phyloP scores from a whole-genome alignment of 305 asterid genomes.

The Solanum hybrid region DNA sequence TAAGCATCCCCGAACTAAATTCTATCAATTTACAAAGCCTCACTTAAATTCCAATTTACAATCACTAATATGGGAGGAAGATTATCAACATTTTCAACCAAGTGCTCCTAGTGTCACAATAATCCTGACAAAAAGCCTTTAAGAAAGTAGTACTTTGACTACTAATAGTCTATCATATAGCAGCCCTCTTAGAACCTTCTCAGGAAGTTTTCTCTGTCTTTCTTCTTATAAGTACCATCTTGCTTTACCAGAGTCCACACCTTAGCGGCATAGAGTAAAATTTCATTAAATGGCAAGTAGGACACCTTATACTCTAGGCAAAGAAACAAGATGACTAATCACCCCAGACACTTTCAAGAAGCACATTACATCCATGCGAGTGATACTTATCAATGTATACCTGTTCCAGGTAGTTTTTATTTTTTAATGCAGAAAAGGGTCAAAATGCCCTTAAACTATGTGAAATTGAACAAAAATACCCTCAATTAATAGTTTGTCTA shows the following conservation, averaged over 20 bases:
- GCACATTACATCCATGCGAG: background rate
- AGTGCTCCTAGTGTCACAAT: background rate
- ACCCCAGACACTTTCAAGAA: background rate
- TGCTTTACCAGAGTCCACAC: background rate
- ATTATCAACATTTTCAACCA: background rate
- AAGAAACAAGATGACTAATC: background rate
- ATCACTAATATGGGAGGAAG: background rate
- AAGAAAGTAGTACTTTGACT: background rate
- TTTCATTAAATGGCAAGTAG: background rate
- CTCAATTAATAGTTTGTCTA: background rate
- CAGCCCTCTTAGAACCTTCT: background rate
- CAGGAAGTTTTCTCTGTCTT: background rate
- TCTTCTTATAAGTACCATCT: background rate
- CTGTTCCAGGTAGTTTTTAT: background rate
- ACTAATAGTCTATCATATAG: background rate
- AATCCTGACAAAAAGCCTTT: background rate
- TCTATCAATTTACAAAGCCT: background rate
- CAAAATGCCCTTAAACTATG: background rate
- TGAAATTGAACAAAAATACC: background rate
- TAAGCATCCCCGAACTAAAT: background rate
- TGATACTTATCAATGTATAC: background rate
- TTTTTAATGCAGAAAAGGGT: background rate
- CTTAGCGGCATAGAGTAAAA: background rate
- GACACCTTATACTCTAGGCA: background rate
- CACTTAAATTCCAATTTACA: background rate